phyloP scores from a whole-genome alignment of 345 rosid genomes.

The Acer negundo region DNA sequence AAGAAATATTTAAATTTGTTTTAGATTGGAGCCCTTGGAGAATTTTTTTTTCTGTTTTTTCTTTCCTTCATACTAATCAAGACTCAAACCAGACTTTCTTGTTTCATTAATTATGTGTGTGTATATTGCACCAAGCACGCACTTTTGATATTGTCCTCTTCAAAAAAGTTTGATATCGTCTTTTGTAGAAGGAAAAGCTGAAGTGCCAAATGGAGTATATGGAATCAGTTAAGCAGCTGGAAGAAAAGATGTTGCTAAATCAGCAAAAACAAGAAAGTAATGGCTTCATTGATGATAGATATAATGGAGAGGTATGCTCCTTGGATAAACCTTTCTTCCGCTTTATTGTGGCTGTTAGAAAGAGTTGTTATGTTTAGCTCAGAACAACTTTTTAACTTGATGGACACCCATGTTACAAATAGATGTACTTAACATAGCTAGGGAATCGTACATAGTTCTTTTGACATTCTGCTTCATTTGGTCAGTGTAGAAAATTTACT shows the following conservation, averaged over 20 bases:
- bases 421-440: neutral
- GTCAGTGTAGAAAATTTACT: neutral
- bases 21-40: neutral
- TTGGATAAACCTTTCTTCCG: neutral
- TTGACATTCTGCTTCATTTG: neutral
- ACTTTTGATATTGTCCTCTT: neutral
- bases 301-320: constrained; percentile 52
- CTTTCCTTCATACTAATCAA: constrained; percentile 2
- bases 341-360: constrained; percentile 8
- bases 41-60: neutral
- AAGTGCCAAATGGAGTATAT: constrained; percentile 89
- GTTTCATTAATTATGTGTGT: neutral
- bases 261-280: constrained; percentile 54
- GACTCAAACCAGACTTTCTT: neutral
- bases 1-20: neutral
- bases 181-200: constrained; percentile 71
- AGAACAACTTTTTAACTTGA: neutral
- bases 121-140: neutral
- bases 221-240: constrained; percentile 91
- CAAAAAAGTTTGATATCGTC: neutral
- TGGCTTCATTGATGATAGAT: constrained; percentile 45
- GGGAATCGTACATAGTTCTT: constrained; percentile 1
- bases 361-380: constrained; percentile 12
- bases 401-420: neutral
- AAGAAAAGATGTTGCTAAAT: constrained; percentile 74